Percentiles rank a stretch among this genome's conserved stretches.
These are phyloP conservation scores for Russula sp. DNA, from an alignment of 768 basidiomycete species.

Conservation along the genomic window DNA sequence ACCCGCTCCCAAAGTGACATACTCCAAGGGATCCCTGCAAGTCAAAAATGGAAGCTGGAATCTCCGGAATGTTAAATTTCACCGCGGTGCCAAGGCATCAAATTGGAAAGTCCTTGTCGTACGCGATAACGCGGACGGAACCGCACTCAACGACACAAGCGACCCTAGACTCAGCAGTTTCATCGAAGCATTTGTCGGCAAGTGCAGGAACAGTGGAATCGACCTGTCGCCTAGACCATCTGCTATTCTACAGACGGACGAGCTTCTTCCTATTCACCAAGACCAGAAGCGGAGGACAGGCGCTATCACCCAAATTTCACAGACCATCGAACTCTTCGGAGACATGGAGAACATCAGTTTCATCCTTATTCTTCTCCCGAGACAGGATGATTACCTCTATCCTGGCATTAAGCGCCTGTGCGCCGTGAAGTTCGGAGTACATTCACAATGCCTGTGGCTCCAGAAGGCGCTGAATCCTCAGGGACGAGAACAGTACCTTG, in stretches of 20 bases:
- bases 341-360: slow-evolving; percentile 45
- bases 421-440: slow-evolving; percentile 52
- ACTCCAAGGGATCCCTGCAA: slow-evolving; percentile 39
- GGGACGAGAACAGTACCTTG: slow-evolving; percentile 39
- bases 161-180: too few relatives aligned
- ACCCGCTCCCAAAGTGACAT: slow-evolving; percentile 35
- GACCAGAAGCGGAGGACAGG: slow-evolving; percentile 34
- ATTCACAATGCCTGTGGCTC: slow-evolving; percentile 68
- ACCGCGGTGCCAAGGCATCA: slow-evolving; percentile 42
- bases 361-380: neutral
- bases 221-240: too few relatives aligned
- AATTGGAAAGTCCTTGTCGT: slow-evolving; percentile 68
- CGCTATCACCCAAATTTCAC: slow-evolving; percentile 30
- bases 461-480: slow-evolving; percentile 49
- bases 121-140: slow-evolving; percentile 37
- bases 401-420: too few relatives aligned
- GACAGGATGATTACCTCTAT: too few relatives aligned
- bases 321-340: too few relatives aligned
- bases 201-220: slow-evolving; percentile 45
- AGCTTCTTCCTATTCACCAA: slow-evolving; percentile 35
- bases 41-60: slow-evolving; percentile 41
- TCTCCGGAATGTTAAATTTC: slow-evolving; percentile 64
- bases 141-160: too few relatives aligned
- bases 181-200: slow-evolving; percentile 42
- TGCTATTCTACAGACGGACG: too few relatives aligned